These are phyloP conservation scores for Trichothecium sympodiale DNA, from an alignment of 2,329 filamentous ascomycete genomes.

Conservation along the genomic window DNA sequence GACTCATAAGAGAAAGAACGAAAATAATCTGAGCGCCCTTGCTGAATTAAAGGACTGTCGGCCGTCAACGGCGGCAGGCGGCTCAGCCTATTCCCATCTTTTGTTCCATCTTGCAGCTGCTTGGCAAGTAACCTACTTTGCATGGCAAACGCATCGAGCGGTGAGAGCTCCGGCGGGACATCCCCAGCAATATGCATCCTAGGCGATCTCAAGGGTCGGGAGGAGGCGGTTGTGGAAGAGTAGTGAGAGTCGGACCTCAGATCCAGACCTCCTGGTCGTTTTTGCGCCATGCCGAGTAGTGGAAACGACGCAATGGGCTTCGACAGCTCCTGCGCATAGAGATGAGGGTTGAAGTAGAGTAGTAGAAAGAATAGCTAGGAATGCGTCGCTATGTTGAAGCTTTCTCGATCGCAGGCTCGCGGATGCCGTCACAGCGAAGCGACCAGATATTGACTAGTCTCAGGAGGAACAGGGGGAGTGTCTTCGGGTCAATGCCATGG, in stretches of 20 bases:
- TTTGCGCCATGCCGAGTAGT: slow-evolving; percentile 31
- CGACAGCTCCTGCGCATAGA: neutral
- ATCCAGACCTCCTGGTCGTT: slow-evolving; percentile 48
- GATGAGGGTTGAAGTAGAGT: neutral
- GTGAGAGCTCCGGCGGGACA: slow-evolving; percentile 80
- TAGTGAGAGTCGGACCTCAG: slow-evolving; percentile 45
- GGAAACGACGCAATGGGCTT: neutral
- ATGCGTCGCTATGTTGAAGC: neutral
- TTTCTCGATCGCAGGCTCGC: neutral
- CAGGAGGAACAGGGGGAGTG: too few species aligned
- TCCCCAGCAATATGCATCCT: slow-evolving; percentile 69
- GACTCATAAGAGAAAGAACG: slow-evolving; percentile 60
- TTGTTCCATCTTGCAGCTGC: slow-evolving; percentile 71
- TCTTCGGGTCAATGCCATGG: too few species aligned
- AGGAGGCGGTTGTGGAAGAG: slow-evolving; percentile 30
- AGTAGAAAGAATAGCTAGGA: neutral
- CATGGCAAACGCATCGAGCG: slow-evolving; percentile 87
- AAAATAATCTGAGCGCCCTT: slow-evolving; percentile 71
- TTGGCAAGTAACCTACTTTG: slow-evolving; percentile 81
- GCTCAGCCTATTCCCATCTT: slow-evolving; percentile 69
- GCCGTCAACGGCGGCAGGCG: slow-evolving; percentile 74
- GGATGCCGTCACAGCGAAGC: too few species aligned
- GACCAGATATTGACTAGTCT: too few species aligned
- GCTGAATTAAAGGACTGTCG: slow-evolving; percentile 65
- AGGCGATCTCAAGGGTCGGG: slow-evolving; percentile 56